A percentile compares a stretch with the other conserved stretches of the same genome.
These are phyloP conservation scores for Nectriaceae sp. DNA, from an alignment of 2,329 filamentous ascomycete genomes.

Conservation along the genomic window DNA sequence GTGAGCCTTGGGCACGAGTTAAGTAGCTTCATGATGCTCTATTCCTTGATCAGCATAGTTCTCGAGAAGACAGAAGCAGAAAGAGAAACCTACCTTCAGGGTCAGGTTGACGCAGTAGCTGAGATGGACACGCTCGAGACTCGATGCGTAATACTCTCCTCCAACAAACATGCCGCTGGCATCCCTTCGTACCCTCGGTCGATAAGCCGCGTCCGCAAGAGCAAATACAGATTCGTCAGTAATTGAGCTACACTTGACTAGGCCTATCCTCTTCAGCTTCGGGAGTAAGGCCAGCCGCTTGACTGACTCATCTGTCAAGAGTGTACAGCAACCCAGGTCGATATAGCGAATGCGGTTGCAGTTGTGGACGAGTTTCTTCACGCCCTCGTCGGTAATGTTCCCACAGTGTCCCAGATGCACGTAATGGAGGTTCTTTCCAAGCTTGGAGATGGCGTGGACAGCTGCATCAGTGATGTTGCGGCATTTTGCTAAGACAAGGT, in stretches of 20 bases:
- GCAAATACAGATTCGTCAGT: slow-evolving; percentile 88
- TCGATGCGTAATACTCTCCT: slow-evolving; percentile 59
- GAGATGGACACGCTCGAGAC: slow-evolving; percentile 89
- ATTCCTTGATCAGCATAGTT: slow-evolving; percentile 18
- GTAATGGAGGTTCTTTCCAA: slow-evolving; percentile 96
- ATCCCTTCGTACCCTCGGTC: slow-evolving; percentile 51
- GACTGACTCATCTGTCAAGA: slow-evolving; percentile 86
- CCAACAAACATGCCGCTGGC: slow-evolving; percentile 47
- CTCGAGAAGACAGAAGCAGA: not conserved
- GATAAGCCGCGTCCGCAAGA: slow-evolving; percentile 70
- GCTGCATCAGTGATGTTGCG: slow-evolving; percentile 87
- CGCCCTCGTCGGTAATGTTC: slow-evolving; percentile 86
- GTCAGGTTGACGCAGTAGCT: slow-evolving; percentile 91
- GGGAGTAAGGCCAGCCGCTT: slow-evolving; percentile 81
- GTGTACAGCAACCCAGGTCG: slow-evolving; percentile 90
- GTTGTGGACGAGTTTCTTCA: slow-evolving; percentile 77
- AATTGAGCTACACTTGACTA: slow-evolving; percentile 91
- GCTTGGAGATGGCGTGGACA: slow-evolving; percentile 80
- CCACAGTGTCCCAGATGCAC: slow-evolving; percentile 93
- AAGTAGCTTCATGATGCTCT: slow-evolving; percentile 88
- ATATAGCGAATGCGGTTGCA: slow-evolving; percentile 98
- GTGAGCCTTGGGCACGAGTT: slow-evolving; percentile 92
- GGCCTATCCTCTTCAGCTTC: slow-evolving; percentile 89
- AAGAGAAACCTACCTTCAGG: slow-evolving; percentile 63
- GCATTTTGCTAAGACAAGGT: slow-evolving; percentile 93